Base-by-base conservation (phyloP, 495 filamentous ascomycete species). In the Lasiosphaeria hispida region DNA sequence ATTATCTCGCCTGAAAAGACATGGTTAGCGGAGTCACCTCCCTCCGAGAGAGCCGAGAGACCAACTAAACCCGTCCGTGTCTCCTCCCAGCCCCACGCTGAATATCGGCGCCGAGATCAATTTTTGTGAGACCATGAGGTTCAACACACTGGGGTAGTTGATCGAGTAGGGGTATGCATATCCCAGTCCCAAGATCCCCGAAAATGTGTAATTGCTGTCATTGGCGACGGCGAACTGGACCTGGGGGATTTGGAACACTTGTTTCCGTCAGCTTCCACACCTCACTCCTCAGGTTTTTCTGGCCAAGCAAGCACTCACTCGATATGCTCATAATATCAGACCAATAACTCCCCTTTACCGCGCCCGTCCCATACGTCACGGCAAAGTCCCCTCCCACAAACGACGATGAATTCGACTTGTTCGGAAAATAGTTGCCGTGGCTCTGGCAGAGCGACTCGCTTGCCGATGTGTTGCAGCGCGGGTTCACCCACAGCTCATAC, bases 51-150 rank as follows among this genome's bases (percentile, higher is more conserved):
- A 30, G 5, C 5, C 23, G 23, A 5, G 2, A 30, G 23, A 30
- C 23, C 23, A 30, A 72, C 72, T 72, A 42, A 74, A 71, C 9
- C 68, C 67, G 47, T 72, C 75, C 30, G 79, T 65, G 10, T 75
- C 69, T 6, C 72, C 70, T 10, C 87, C 79, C 4, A 87, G 75
- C 10, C 85, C 85, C 6, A 92, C 63, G 50, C 86, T 89, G 66
- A 90, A 95, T 13, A 90, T 87, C 48, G 82, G 86, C 7, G 85
- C 86, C 38, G 84, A 78, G 59, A 90, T 89, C 42, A 85, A 52
- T 4, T 80, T 80, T 36, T 82, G 70, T 8, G 81, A 62, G 17
- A 83, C 83, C 71, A 95, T 79, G 10, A 80, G 72, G 52, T 81
- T 78, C 17, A 90, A 84, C 6, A 92, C 71, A 49, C 87, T 91